A percentile compares a stretch with the other conserved stretches of the same genome.
Evolutionary conservation across 495 filamentous ascomycete genomes (phyloP).

Genomic region (Cetradonia linearis): DNA sequence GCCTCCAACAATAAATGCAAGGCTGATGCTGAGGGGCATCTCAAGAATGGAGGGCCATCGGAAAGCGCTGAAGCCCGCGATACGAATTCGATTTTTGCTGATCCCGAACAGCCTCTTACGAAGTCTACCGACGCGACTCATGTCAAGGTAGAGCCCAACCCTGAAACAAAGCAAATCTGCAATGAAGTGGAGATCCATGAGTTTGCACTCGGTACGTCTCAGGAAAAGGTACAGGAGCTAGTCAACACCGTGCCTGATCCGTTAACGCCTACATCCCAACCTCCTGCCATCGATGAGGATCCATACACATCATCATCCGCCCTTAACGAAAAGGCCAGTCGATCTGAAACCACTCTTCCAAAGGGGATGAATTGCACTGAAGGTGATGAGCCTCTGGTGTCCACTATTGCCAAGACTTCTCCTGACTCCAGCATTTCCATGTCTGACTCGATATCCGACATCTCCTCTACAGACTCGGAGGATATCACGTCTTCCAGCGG

Average conservation of each 20-base stretch:
- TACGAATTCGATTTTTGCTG: neutral
- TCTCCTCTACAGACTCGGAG: slow-evolving; percentile 31
- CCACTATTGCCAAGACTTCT: neutral
- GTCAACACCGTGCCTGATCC: slow-evolving; percentile 18
- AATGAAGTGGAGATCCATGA: slow-evolving; percentile 3
- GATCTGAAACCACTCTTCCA: neutral
- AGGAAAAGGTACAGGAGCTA: slow-evolving; percentile 6
- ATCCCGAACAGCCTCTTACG: neutral
- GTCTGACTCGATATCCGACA: slow-evolving; percentile 32
- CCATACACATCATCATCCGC: neutral
- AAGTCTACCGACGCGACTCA: neutral
- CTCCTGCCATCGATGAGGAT: slow-evolving; percentile 14
- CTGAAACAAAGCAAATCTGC: neutral
- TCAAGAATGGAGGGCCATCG: slow-evolving; percentile 13
- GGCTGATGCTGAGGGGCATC: neutral
- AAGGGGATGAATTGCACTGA: neutral
- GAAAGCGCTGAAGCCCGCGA: neutral
- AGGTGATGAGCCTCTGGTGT: neutral
- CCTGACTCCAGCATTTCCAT: slow-evolving; percentile 28
- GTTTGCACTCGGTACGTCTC: neutral
- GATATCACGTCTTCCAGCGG: slow-evolving; percentile 27
- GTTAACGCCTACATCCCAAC: slow-evolving; percentile 21
- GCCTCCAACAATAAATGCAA: neutral
- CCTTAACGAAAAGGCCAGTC: neutral
- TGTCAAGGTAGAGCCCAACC: neutral